Base-by-base conservation (phyloP, 495 filamentous ascomycete species). In the Opeltia flavorubescens region DNA sequence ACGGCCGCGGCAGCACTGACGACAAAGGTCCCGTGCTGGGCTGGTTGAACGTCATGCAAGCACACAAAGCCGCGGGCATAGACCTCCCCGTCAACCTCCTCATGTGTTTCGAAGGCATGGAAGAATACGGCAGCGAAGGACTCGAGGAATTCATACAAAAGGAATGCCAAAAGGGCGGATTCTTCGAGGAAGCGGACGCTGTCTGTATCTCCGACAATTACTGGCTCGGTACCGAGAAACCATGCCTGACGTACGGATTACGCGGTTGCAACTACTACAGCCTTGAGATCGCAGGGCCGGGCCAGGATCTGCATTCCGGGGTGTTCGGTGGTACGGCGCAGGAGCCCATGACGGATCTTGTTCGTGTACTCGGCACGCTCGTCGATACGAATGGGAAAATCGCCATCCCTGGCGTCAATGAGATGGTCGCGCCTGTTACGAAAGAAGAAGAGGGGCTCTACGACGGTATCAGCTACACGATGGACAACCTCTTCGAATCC, bases 71-170 rank as follows among this genome's bases (percentile, higher is more conserved):
- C 64, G 89, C 93, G 43, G 86, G 89, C 33, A 71, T 95, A 40
- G 89, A 95, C 40, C 80, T 96, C 59, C 93, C 93, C 5, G 89
- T 99, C 54, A 99, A 99, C 71, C 74, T 99, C 47, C 76, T 99
- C 26, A 95, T 95, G 87, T 99, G 93, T 72, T 99, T 99, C 58
- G 93, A 99, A 67, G 93, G 93, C 34, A 99, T 99, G 93, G 91
- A 99, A 67, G 93, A 99, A 67, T 94, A 94, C 62, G 93, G 93
- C 33, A 94, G 86, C 0, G 93, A 96, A 57, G 93, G 93, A 31
- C 74, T 99, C 33, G 89, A 99, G 51, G 89, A 95, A 35, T 83
- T 95, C 51, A 94, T 99, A 63, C 70, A 82, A 50, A 78, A 72
- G 15, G 93, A 99, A 66, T 82, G 77, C 53, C 86, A 89, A 68